Evolutionary conservation across 345 rosid genomes (phyloP), one percentile per base, ranked within the genome.

Genomic region (Hibiscus trionum): DNA sequence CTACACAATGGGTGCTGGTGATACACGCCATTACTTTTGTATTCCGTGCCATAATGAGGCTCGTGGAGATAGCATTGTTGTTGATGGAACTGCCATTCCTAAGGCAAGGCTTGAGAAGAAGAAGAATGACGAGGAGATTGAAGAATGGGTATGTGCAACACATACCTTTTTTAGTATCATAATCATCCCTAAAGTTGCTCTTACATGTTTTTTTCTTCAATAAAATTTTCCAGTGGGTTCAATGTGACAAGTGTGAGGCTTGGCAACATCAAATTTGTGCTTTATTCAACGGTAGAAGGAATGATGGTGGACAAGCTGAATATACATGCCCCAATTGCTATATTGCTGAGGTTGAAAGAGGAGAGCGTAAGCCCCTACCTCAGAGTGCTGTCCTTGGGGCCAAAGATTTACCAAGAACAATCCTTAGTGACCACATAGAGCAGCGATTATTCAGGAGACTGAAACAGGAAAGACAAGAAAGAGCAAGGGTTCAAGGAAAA

Each of bases 221-320:
- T 82, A 52, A 61, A 72, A 76, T 62, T 71, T 29, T 83, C 81
- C 89, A 95, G 97, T 95, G 99, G 99, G 97, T 95, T 79, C 99
- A 95, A 76, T 95, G 99, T 85, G 99, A 95, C 88, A 93, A 95
- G 78, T 95, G 99, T 80, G 97, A 95, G 80, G 89, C 90, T 31
- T 95, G 99, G 99, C 99, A 95, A 82, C 99, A 95, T 84, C 99
- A 95, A 77, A 95, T 95, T 47, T 95, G 99, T 81, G 96, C 97
- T 78, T 79, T 95, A 72, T 95, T 95, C 80, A 95, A 95, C 82
- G 98, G 99, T 72, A 83, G 98, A 78, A 83, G 98, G 82, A 95
- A 95, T 85, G 99, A 95, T 63, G 99, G 99, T 63, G 99, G 99
- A 19, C 97, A 92, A 81, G 99, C 99, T 80, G 99, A 95, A 70